These are phyloP conservation scores for Oidiodendron maius DNA, from an alignment of 495 filamentous ascomycete species.

Conservation along the genomic window DNA sequence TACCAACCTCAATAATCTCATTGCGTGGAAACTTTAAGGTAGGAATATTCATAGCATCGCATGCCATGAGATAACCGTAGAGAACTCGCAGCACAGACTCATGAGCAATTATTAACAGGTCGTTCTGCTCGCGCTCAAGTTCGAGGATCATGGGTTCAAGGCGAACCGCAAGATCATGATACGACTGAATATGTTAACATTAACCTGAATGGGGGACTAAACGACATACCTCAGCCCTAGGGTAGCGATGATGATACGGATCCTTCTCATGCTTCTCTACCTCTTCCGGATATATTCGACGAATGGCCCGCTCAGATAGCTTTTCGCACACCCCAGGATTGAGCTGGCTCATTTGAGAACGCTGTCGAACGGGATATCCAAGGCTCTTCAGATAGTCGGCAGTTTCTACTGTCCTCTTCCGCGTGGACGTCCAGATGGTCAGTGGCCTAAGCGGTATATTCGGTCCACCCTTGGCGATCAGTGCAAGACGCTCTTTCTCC, in stretches of 20 bases:
- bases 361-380: slow-evolving; percentile 82
- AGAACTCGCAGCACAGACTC: slow-evolving; percentile 94
- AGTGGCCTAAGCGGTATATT: slow-evolving; percentile 69
- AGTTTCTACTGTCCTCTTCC: slow-evolving; percentile 88
- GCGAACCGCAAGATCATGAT: slow-evolving; percentile 95
- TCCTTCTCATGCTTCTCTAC: slow-evolving; percentile 89
- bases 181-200: slow-evolving; percentile 54
- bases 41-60: slow-evolving; percentile 93
- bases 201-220: slow-evolving; percentile 1
- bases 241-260: slow-evolving; percentile 96
- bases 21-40: slow-evolving; percentile 90
- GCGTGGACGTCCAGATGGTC: slow-evolving; percentile 90
- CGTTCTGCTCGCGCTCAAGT: slow-evolving; percentile 93
- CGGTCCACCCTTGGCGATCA: slow-evolving; percentile 61
- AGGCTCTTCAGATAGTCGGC: slow-evolving; percentile 66
- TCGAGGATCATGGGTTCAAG: slow-evolving; percentile 99
- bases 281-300: slow-evolving; percentile 77
- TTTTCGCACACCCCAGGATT: slow-evolving; percentile 96
- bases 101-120: slow-evolving; percentile 95
- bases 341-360: slow-evolving; percentile 92
- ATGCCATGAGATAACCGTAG: slow-evolving; percentile 98
- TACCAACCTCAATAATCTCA: slow-evolving; percentile 83
- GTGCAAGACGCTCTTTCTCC: slow-evolving; percentile 66
- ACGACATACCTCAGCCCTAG: slow-evolving; percentile 75
- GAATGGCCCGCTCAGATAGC: slow-evolving; percentile 73